These are phyloP conservation scores for Hericium rajendrae DNA, from an alignment of 768 basidiomycete genomes.

Conservation along the genomic window DNA sequence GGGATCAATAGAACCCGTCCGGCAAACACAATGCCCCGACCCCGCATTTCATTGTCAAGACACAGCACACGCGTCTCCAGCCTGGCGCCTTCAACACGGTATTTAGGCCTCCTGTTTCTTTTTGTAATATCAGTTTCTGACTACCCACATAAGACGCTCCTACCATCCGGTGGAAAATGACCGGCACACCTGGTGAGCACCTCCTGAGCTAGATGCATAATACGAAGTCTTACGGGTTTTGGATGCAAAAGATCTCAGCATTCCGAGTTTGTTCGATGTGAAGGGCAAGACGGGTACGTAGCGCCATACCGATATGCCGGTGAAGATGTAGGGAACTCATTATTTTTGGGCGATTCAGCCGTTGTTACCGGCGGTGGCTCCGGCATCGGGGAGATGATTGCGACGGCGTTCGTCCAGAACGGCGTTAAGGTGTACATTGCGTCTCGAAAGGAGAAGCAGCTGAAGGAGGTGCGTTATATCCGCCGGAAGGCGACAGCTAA, in stretches of 20 bases:
- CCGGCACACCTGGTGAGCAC: no score
- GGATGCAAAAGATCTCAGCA: conserved; percentile 3
- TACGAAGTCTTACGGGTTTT: no score
- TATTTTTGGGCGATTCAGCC: conserved; percentile 28
- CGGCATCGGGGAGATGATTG: conserved; percentile 81
- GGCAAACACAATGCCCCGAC: no score
- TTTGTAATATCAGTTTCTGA: no score
- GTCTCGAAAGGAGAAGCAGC: conserved; percentile 67
- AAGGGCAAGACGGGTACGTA: conserved; percentile 12
- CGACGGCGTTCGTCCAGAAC: conserved; percentile 72
- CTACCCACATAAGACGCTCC: no score
- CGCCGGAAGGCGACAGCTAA: neutral
- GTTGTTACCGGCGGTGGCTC: conserved; percentile 79
- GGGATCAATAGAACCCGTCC: no score
- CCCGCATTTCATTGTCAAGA: no score
- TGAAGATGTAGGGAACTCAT: neutral
- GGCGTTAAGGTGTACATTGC: conserved; percentile 89
- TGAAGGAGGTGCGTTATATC: conserved; percentile 47
- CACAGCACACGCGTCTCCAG: no score
- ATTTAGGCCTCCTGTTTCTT: no score
- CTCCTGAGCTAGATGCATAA: no score
- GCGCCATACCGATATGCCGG: neutral
- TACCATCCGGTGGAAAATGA: no score
- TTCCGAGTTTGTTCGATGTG: conserved; percentile 12
- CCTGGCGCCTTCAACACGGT: no score